Evolutionary conservation across 2,329 filamentous ascomycete species (phyloP), one percentile per base, ranked within the genome.

Genomic region (Lachnum nothofagi): DNA sequence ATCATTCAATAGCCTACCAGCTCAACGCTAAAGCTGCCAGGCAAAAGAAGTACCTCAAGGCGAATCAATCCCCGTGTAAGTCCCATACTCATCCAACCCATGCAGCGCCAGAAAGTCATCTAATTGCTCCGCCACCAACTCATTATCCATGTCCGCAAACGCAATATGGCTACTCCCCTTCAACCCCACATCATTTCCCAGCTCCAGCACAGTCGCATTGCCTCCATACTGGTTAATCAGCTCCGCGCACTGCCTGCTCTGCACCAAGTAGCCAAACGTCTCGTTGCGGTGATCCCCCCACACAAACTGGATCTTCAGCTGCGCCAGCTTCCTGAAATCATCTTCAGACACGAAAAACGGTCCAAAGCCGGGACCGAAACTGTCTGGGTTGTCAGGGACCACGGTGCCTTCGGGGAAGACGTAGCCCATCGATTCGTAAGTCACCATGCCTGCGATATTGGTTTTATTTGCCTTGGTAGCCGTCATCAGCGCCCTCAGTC

Each of bases 61-160:
- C 25, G 25, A n/a, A n/a, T n/a, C 12, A 12, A 27, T 27, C 12
- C 25, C 25, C 25, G 25, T 27, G 12, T 6, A 27, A 12, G 6
- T 12, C 6, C 25, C 37, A 48, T 42, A 48, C 23, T 5, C n/a
- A 43, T 48, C 46, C 16, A 48, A 31, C 23, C n/a, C 20, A 48
- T 52, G 52, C 19, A 22, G 37, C 27, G 31, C 27, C 37, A 55
- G 16, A 24, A 50, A 50, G 9, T 48, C 44, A 25, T 55, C 49
- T 16, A 55, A 17, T 14, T 49, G n/a, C 3, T 38, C 44, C 5
- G 40, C 52, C 6, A 55, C 52, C 22, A 47, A 31, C 7, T 37
- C 46, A 48, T 55, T 52, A 37, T 55, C 40, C 43, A 52, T 45
- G 38, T 52, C 52, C 6, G 52, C 52, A 44, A 55, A 55, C 2